Conservation (phyloP, 768 basidiomycete genomes). For the Tylopilus plumbeoviolaceoides region DNA sequence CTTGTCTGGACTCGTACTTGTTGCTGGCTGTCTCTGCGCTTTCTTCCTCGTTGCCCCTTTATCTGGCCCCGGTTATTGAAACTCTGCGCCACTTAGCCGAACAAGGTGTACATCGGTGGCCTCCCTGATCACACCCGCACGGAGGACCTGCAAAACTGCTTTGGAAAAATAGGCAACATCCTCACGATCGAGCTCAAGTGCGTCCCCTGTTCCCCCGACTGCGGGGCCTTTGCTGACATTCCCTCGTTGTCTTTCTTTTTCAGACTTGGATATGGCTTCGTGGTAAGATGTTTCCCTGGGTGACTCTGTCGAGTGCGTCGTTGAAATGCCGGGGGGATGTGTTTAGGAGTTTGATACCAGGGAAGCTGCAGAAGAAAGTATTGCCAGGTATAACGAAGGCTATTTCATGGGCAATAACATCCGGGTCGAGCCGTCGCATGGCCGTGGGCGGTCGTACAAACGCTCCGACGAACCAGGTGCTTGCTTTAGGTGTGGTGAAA, state of each 20-base stretch:
- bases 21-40: constrained; percentile 26
- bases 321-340: not conserved
- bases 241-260: constrained; percentile 5
- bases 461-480: constrained; percentile 83
- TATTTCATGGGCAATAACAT: constrained; percentile 93
- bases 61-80: constrained; percentile 56
- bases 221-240: constrained; percentile 10
- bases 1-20: constrained; percentile 35
- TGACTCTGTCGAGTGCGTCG: not conserved
- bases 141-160: constrained; percentile 82
- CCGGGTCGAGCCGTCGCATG: constrained; percentile 81
- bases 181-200: constrained; percentile 80
- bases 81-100: constrained; percentile 74
- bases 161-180: constrained; percentile 79
- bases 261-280: constrained; percentile 87
- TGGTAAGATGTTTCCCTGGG: constrained; percentile 48
- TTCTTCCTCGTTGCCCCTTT: constrained; percentile 43
- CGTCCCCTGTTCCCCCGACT: constrained; percentile 27
- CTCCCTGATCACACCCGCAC: constrained; percentile 82
- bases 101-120: constrained; percentile 91
- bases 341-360: constrained; percentile 76
- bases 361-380: constrained; percentile 82
- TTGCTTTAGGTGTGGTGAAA: constrained; percentile 82
- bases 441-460: constrained; percentile 77
- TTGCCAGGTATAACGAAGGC: constrained; percentile 85